phyloP scores from a whole-genome alignment of 1,139 yeast genomes.

The Fermentozyma sake region DNA sequence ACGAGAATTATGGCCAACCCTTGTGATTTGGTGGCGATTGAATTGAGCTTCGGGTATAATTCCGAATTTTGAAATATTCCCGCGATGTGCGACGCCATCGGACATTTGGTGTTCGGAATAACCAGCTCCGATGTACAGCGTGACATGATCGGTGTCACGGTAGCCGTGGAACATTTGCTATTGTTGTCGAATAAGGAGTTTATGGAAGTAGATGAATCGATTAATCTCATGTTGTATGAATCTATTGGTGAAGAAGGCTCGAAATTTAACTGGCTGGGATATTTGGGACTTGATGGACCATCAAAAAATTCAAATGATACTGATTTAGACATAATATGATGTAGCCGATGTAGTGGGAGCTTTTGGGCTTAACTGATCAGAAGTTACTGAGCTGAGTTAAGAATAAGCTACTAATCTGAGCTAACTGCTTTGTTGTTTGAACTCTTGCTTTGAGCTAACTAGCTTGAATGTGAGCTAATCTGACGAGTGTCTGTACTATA shows the following conservation, averaged over 20 bases:
- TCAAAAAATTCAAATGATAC: neutral
- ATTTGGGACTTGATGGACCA: neutral
- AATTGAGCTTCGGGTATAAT: too few species aligned
- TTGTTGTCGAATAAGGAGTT: slow-evolving; percentile 24
- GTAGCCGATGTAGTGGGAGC: too few species aligned
- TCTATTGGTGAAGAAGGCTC: neutral
- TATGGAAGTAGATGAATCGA: slow-evolving; percentile 23
- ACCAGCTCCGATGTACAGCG: slow-evolving; percentile 9
- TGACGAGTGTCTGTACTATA: too few species aligned
- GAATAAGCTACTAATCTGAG: too few species aligned
- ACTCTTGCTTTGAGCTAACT: too few species aligned
- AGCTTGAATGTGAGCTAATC: too few species aligned
- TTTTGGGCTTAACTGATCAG: too few species aligned
- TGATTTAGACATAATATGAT: too few species aligned
- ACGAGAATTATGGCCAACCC: slow-evolving; percentile 43
- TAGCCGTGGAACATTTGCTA: slow-evolving; percentile 13
- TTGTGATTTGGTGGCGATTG: too few species aligned
- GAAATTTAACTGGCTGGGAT: neutral
- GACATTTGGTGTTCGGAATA: slow-evolving; percentile 4
- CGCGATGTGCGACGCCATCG: slow-evolving; percentile 5
- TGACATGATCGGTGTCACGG: slow-evolving; percentile 12
- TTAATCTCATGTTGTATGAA: slow-evolving; percentile 5
- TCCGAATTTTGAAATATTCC: slow-evolving; percentile 7
- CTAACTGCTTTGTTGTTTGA: too few species aligned
- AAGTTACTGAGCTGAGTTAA: too few species aligned